Evolutionary conservation across 441 rosid genomes (phyloP).

Genomic region (Iberis amara): DNA sequence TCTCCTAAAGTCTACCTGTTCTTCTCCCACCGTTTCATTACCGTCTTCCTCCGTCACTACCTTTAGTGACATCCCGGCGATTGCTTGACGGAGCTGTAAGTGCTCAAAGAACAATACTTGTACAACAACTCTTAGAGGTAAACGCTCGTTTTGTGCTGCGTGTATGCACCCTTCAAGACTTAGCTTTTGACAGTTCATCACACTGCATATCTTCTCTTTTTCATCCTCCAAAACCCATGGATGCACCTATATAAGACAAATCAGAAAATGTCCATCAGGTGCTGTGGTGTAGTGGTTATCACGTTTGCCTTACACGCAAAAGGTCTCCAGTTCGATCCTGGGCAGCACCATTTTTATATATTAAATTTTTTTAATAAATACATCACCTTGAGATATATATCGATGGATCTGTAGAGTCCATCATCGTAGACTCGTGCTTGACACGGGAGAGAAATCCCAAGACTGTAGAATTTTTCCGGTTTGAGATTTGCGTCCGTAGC

Average conservation of each 20-base stretch:
- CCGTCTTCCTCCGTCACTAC: slow-evolving; percentile 27
- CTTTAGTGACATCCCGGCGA: slow-evolving; percentile 53
- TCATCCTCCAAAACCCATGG: slow-evolving; percentile 58
- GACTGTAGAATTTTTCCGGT: slow-evolving; percentile 46
- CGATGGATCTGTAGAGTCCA: slow-evolving; percentile 72
- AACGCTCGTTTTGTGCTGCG: slow-evolving; percentile 76
- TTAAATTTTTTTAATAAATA: too few species aligned
- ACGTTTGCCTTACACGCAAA: slow-evolving; percentile 75
- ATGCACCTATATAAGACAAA: slow-evolving; percentile 43
- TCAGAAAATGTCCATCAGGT: neutral
- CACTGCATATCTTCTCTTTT: slow-evolving; percentile 57
- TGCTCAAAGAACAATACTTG: slow-evolving; percentile 74
- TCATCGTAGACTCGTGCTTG: slow-evolving; percentile 63
- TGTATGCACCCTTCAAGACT: slow-evolving; percentile 72
- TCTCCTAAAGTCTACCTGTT: slow-evolving; percentile 33
- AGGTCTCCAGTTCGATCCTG: slow-evolving; percentile 76
- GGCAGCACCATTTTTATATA: slow-evolving; percentile 45
- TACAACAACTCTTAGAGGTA: slow-evolving; percentile 65
- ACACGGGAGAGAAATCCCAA: slow-evolving; percentile 55
- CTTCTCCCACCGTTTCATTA: slow-evolving; percentile 1
- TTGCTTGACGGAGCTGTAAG: slow-evolving; percentile 65
- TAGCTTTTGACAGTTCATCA: slow-evolving; percentile 59
- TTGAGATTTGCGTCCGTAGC: slow-evolving; percentile 67
- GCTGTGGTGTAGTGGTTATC: slow-evolving; percentile 92
- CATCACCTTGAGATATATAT: slow-evolving; percentile 63